Evolutionary conservation across 139 green algal species (phyloP).

Genomic region (Chlorella sp.): DNA sequence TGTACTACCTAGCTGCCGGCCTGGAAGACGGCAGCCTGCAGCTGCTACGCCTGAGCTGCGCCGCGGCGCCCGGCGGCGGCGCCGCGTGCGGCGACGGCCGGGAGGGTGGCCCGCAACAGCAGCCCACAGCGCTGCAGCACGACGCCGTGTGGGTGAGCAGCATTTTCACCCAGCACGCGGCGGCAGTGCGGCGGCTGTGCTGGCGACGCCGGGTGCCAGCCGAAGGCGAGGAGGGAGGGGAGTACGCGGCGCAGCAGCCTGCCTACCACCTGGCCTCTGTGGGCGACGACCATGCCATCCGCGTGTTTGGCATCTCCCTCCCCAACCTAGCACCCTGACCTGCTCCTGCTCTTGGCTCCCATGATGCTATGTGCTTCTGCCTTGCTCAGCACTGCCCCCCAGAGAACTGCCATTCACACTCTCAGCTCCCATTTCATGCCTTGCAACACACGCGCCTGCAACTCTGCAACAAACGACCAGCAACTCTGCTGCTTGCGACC

Average conservation of each 20-base stretch:
- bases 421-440: too few species aligned
- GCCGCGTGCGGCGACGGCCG: not conserved
- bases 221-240: not conserved
- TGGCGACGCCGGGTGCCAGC: constrained; percentile 60
- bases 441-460: too few species aligned
- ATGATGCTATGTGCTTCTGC: too few species aligned
- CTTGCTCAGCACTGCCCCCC: too few species aligned
- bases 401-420: too few species aligned
- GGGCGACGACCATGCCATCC: constrained; percentile 69
- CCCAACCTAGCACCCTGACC: constrained; percentile 1
- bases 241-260: not conserved
- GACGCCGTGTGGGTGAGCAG: not conserved
- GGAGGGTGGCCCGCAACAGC: not conserved
- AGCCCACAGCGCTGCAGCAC: not conserved
- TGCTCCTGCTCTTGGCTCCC: too few species aligned
- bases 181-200: constrained; percentile 55
- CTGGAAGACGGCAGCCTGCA: constrained; percentile 69
- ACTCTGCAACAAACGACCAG: too few species aligned
- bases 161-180: constrained; percentile 45
- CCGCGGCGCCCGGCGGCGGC: too few species aligned
- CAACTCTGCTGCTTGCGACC: too few species aligned
- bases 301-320: constrained; percentile 47
- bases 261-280: constrained; percentile 55
- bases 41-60: constrained; percentile 51
- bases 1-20: constrained; percentile 64